phyloP scores from a whole-genome alignment of 345 rosid genomes.

The Citrus maxima region DNA sequence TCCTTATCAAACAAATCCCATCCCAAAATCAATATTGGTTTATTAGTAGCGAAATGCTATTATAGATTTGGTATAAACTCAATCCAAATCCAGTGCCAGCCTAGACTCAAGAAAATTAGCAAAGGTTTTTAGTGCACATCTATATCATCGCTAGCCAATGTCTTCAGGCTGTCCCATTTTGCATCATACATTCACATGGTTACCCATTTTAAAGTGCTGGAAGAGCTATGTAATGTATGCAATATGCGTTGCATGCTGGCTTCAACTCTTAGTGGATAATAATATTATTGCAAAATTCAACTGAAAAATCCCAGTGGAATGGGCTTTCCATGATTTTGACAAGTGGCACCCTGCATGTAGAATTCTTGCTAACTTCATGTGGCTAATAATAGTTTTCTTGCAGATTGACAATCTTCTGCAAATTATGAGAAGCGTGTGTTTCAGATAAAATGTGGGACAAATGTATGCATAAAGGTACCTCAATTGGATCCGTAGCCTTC shows the following conservation, averaged over 20 bases:
- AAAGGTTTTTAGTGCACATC: not conserved
- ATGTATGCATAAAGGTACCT: conserved; percentile 4
- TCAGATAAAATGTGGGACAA: conserved; percentile 24
- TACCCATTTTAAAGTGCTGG: not conserved
- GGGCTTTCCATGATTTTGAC: conserved; percentile 23
- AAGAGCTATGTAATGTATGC: not conserved
- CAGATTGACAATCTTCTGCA: not conserved
- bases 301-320: conserved; percentile 22
- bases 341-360: conserved; percentile 6
- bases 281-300: not conserved
- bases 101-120: not conserved
- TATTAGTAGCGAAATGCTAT: not conserved
- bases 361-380: conserved; percentile 18
- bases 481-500: conserved; percentile 17
- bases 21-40: not conserved
- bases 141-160: conserved; percentile 11
- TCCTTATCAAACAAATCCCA: not conserved
- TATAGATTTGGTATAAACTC: not conserved
- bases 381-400: not conserved
- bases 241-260: conserved; percentile 6
- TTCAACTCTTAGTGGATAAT: conserved; percentile 18
- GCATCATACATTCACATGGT: conserved; percentile 22
- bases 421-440: conserved; percentile 3
- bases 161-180: not conserved
- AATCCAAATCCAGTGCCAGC: not conserved